Base-by-base conservation (phyloP, 1,284 basidiomycete species). In the Kwoniella shivajii region DNA sequence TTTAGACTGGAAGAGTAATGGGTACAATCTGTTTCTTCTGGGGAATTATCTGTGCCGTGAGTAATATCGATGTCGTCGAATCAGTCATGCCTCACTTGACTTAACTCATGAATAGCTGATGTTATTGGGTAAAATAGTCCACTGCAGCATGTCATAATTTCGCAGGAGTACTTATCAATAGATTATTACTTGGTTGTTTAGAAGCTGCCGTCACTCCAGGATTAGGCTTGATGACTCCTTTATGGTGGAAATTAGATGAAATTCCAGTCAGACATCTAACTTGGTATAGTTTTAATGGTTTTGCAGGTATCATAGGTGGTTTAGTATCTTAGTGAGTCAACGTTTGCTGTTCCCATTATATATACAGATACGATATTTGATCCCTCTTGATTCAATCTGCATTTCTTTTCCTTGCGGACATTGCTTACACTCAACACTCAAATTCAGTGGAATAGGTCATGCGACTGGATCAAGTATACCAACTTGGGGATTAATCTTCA, bases 191-290 rank as follows among this genome's bases (percentile, higher is more conserved):
- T 24, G 66, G 61, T 49, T 29, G 57, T 44, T 54, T 66, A 44
- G 66, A 68, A 36, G 60, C 64, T 4, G 63, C 54, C 30, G 62
- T 66, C 44, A 67, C 64, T n/a, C 66, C 68, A 4, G 66, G 64
- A 14, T 53, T 69, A 9, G 56, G 56, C 16, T 46, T 65, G n/a
- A 56, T 63, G 54, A 65, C 63, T 16, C 52, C 57, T 7, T 49
- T 65, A 44, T 65, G 60, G 60, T 65, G 55, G 52, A 63, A 45
- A 18, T 38, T 59, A 20, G 49, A 49, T 16, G 63, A 65, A 34
- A 54, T 57, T 16, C 63, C 63, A 16, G 54, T 51, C 9, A 30
- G 63, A 27, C 60, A 62, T 31, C 43, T 56, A 9, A 54, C 59
- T 11, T 61, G 59, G 59, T 61, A 61, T 37, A 57, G 44, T 18